Percentiles rank a stretch among this genome's conserved stretches.
These are phyloP conservation scores for Exsudoporus frostii DNA, from an alignment of 768 basidiomycete species.

Conservation along the genomic window DNA sequence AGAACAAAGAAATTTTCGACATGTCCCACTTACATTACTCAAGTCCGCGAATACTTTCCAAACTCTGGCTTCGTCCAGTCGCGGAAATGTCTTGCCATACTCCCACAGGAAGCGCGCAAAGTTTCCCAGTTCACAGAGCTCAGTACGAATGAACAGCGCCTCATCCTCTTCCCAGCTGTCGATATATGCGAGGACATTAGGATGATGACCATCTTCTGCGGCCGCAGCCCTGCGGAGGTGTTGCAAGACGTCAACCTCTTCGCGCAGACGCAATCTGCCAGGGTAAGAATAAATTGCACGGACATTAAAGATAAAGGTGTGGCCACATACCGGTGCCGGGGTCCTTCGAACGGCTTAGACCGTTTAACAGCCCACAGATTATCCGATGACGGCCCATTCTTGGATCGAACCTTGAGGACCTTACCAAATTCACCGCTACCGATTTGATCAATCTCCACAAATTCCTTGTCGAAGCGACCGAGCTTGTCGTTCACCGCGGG, in stretches of 20 bases:
- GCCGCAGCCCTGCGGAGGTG: conserved; percentile 52
- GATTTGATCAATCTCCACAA: conserved; percentile 73
- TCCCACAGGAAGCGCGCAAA: conserved; percentile 88
- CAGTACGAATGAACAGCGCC: conserved; percentile 87
- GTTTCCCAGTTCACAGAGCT: conserved; percentile 91
- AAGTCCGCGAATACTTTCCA: conserved; percentile 96
- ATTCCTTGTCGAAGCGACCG: conserved; percentile 77
- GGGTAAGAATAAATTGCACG: conserved; percentile 15
- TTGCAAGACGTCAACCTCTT: conserved; percentile 91
- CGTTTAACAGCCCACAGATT: conserved; percentile 87
- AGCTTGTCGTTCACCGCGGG: conserved; percentile 47
- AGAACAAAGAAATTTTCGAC: conserved; percentile 2
- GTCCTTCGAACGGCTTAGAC: conserved; percentile 89
- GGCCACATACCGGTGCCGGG: conserved; percentile 74
- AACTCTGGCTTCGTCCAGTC: conserved; percentile 85
- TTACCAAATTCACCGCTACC: conserved; percentile 94
- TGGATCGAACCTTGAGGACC: conserved; percentile 79
- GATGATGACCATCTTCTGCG: conserved; percentile 41
- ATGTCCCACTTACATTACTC: conserved; percentile 63
- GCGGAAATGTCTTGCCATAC: conserved; percentile 80
- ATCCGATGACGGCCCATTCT: conserved; percentile 46
- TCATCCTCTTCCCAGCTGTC: conserved; percentile 97
- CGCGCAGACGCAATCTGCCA: conserved; percentile 74
- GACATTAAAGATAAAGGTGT: conserved; percentile 8
- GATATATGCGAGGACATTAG: conserved; percentile 83